Base-by-base conservation (phyloP, 768 basidiomycete genomes). In the Suillus brevipes region DNA sequence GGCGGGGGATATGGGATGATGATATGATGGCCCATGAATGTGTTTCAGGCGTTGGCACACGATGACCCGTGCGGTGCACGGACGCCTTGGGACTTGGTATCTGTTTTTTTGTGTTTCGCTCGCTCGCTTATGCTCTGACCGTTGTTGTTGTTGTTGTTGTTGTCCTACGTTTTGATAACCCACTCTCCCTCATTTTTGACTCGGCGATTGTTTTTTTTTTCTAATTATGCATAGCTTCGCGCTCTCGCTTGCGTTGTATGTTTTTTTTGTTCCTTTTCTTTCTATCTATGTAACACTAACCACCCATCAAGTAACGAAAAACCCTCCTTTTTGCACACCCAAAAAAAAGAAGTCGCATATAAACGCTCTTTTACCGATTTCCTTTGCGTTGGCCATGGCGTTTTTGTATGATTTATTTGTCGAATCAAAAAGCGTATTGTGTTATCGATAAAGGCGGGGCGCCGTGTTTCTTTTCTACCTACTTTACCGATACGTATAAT, bases 1-100 rank as follows among this genome's bases (percentile, higher is more conserved):
- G 72, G 79, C 62, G 75, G 74, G 49, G 79, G 75, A 64, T 82
- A 80, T 73, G 73, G 74, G 38, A 70, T 79, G 65, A 80, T 82
- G 77, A 69, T 82, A 68, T 77, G 65, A 75, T n/a, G 42, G 52
- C 57, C 60, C 61, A 65, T 28, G 18, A 59, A 59, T 31, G 37
- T 8, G 18, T 58, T 25, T 25, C 1, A 58, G 57, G 57, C 38
- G 37, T 18, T 38, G 25, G 25, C 38, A 25, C 57, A 25, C 10
- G 12, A 34, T 40, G n/a, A 18, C 57, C 60, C 62, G 64, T 52
- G 68, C 68, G 59, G 55, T 62, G 61, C 64, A 57, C 62, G 56
- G 47, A 64, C 16, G 52, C 64, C 63, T 62, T 47, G 68, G 66
- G 67, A 69, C 61, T 66, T 36, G 59, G 59, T 65, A 64, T 64